phyloP scores from a whole-genome alignment of 2,329 filamentous ascomycete species.

The Lojkania enalia region DNA sequence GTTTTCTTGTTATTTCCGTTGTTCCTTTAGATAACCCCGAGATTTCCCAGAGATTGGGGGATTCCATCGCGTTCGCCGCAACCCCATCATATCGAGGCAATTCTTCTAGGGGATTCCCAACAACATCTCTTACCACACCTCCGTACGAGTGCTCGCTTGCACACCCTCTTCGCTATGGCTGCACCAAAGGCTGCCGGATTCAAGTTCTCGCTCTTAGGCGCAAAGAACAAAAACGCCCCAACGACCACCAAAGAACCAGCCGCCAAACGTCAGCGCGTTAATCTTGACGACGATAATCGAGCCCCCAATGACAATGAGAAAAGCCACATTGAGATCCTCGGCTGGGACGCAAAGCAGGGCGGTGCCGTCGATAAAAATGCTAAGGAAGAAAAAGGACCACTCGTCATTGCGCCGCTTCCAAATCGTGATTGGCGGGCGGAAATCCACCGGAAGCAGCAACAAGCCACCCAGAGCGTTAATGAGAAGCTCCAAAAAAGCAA shows the following conservation, averaged over 20 bases:
- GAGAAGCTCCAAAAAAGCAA: constrained; percentile 42
- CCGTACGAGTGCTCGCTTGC: too few relatives aligned
- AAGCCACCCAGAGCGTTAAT: constrained; percentile 49
- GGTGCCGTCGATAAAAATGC: constrained; percentile 49
- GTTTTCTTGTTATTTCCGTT: too few relatives aligned
- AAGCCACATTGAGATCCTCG: constrained; percentile 54
- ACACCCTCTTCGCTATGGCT: constrained; percentile 34
- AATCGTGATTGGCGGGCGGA: constrained; percentile 68
- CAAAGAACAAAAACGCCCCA: constrained; percentile 33
- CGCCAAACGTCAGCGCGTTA: constrained; percentile 31
- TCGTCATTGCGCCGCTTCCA: constrained; percentile 61
- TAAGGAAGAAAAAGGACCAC: constrained; percentile 47
- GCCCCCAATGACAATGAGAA: constrained; percentile 28
- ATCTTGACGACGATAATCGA: constrained; percentile 37
- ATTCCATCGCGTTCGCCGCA: too few relatives aligned
- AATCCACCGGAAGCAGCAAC: constrained; percentile 58
- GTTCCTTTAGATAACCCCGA: too few relatives aligned
- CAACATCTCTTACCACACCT: too few relatives aligned
- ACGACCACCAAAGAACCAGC: constrained; percentile 17
- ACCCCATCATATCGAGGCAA: too few relatives aligned
- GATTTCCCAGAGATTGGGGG: too few relatives aligned
- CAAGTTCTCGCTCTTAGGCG: constrained; percentile 38
- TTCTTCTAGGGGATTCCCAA: too few relatives aligned
- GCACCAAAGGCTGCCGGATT: constrained; percentile 37
- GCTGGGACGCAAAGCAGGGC: constrained; percentile 57